Evolutionary conservation across 257 asterid species (phyloP), one percentile per base, ranked within the genome.

Genomic region (Przewalskia tangutica): DNA sequence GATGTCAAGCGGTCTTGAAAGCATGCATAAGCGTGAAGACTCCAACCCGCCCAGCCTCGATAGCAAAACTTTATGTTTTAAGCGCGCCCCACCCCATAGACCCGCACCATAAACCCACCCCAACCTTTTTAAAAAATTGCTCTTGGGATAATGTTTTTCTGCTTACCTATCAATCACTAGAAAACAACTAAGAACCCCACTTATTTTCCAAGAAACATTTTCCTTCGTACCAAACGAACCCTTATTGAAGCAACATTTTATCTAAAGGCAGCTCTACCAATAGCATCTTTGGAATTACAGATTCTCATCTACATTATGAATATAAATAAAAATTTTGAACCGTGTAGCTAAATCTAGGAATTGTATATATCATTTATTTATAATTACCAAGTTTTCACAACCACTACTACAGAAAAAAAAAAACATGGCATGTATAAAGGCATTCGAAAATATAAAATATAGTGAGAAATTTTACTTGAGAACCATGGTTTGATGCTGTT

Each of bases 401-500:
- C 38, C 1, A 10, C 11, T 10, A 44, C 11, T 6, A 48, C 23
- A 0, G 2, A 46, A 73, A 20, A 0, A 73, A 73, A 6, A 6
- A 73, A 6, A 6, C 40, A 73, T 44, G 38, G 17, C 3, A 54
- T 17, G 36, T 9, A 40, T 7, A 38, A 5, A 5, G 18, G 51
- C 8, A 55, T 20, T 42, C 1, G 6, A 76, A 73, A 53, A 10
- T 5, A 10, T 0, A 75, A 9, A 32, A 8, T 8, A 55, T 34
- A n/a, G 50, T 34, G 0, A 71, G 38, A 44, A 73, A 12, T 2
- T 2, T 65, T 65, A 65, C 75, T 65, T 65, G 79, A 73, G 79
- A 73, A 73, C 79, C 79, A 73, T 73, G 60, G 60, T 50, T 27
- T 73, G 79, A 73, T 73, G 60, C 23, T 73, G 79, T 73, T 6